These are phyloP conservation scores for Amanita rubescens DNA, from an alignment of 768 basidiomycete genomes.

Conservation along the genomic window DNA sequence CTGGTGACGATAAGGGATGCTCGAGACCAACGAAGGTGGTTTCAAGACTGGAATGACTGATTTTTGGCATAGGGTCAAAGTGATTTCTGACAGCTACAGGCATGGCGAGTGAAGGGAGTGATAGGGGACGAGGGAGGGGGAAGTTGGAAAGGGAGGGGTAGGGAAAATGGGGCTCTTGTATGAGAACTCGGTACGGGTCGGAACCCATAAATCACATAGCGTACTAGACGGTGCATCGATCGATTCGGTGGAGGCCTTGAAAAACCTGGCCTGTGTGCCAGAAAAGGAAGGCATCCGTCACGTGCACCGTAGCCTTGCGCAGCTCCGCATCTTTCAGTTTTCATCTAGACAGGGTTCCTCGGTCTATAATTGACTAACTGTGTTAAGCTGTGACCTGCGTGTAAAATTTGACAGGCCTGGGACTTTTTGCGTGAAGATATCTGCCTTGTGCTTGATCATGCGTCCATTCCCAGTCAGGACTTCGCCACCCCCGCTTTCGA, in stretches of 20 bases:
- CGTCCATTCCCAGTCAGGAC: neutral
- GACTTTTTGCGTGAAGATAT: neutral
- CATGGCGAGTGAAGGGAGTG: slow-evolving; percentile 16
- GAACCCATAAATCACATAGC: slow-evolving; percentile 10
- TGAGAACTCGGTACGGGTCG: slow-evolving; percentile 17
- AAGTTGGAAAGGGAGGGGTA: slow-evolving; percentile 9
- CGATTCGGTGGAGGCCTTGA: slow-evolving; percentile 20
- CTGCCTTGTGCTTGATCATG: too few relatives aligned
- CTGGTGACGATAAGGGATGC: slow-evolving; percentile 51
- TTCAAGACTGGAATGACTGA: slow-evolving; percentile 48
- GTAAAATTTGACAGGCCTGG: slow-evolving; percentile 2
- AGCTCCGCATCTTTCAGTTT: too few relatives aligned
- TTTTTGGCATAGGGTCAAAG: slow-evolving; percentile 19
- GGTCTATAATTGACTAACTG: neutral
- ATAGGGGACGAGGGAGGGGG: slow-evolving; percentile 2
- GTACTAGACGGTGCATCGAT: slow-evolving; percentile 22
- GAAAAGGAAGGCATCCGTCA: slow-evolving; percentile 22
- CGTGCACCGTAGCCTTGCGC: slow-evolving; percentile 9
- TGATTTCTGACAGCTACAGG: slow-evolving; percentile 19
- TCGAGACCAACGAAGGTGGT: slow-evolving; percentile 63
- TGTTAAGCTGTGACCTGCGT: neutral
- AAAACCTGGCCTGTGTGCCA: slow-evolving; percentile 23
- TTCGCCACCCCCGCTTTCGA: neutral
- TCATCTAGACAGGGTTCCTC: too few relatives aligned
- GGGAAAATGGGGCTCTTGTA: slow-evolving; percentile 10